Conservation (phyloP, 1,284 basidiomycete genomes). For the Puccinia horiana region DNA sequence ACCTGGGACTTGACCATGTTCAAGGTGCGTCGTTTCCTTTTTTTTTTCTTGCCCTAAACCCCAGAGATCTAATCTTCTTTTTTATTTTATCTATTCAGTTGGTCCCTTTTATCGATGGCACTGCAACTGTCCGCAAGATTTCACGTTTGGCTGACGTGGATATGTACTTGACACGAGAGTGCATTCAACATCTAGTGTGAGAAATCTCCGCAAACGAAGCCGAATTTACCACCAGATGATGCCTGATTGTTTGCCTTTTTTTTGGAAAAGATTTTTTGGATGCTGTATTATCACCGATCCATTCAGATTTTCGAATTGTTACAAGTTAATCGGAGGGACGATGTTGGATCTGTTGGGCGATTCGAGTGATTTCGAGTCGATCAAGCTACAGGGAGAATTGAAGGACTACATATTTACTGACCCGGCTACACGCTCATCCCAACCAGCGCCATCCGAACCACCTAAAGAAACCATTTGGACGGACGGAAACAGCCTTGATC, state of each 20-base stretch:
- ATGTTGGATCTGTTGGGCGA: conserved; percentile 28
- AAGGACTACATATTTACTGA: conserved; percentile 29
- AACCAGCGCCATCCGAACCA: conserved; percentile 52
- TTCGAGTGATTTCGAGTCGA: conserved; percentile 35
- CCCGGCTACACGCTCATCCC: not conserved
- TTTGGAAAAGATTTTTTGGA: conserved; percentile 22
- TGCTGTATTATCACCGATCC: conserved; percentile 46
- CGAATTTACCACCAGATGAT: conserved; percentile 55
- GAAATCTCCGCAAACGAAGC: conserved; percentile 72
- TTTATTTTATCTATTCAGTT: conserved; percentile 64
- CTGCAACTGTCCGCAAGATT: conserved; percentile 86
- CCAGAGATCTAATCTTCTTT: not conserved
- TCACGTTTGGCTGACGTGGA: conserved; percentile 90
- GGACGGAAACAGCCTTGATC: conserved; percentile 53
- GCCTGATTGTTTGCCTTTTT: not conserved
- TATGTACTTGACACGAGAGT: conserved; percentile 76
- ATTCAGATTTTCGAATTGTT: conserved; percentile 43
- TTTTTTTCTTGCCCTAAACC: not conserved
- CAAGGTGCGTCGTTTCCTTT: conserved; percentile 64
- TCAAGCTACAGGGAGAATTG: conserved; percentile 40
- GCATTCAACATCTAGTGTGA: conserved; percentile 87
- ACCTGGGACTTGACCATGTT: conserved; percentile 97
- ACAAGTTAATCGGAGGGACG: conserved; percentile 34
- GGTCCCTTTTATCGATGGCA: conserved; percentile 79
- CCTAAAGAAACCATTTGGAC: conserved; percentile 47